phyloP scores from a whole-genome alignment of 768 basidiomycete genomes.

The Suillus variegatus region DNA sequence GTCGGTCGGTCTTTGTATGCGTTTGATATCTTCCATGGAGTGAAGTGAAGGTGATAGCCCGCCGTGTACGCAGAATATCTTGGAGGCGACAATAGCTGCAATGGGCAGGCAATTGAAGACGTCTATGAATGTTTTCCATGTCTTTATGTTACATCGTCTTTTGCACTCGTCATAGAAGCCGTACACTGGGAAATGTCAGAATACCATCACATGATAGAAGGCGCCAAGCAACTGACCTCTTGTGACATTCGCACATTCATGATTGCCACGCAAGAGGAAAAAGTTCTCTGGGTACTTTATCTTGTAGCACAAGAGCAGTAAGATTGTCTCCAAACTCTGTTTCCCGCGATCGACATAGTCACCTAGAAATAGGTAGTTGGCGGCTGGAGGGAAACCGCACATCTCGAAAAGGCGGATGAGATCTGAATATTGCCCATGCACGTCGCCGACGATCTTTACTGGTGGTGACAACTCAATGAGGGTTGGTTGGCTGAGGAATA shows the following conservation, averaged over 20 bases:
- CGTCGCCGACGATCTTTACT: conserved; percentile 99
- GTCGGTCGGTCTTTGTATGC: conserved; percentile 96
- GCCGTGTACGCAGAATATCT: conserved; percentile 99
- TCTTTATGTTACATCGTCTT: conserved; percentile 98
- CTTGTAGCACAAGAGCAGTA: conserved; percentile 97
- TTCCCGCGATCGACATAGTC: conserved; percentile 99
- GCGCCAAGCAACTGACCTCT: conserved; percentile 62
- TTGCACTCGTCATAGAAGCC: conserved; percentile 99
- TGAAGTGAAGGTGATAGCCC: conserved; percentile 91
- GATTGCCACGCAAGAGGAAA: conserved; percentile 95
- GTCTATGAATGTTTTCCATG: conserved; percentile 99
- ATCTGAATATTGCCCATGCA: conserved; percentile 98
- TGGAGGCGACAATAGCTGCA: conserved; percentile 96
- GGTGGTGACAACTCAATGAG: conserved; percentile 96
- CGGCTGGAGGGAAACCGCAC: conserved; percentile 97
- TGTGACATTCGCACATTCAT: conserved; percentile 99
- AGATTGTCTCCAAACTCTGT: conserved; percentile 97
- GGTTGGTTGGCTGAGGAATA: conserved; percentile 95
- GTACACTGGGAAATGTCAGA: conserved; percentile 62
- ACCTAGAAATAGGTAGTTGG: conserved; percentile 98
- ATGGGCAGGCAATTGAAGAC: conserved; percentile 99
- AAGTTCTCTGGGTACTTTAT: conserved; percentile 99
- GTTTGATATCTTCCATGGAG: conserved; percentile 98
- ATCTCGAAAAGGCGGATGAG: conserved; percentile 98
- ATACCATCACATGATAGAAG: conserved; percentile 21